These are phyloP conservation scores for Coprinopsis strossmayeri DNA, from an alignment of 768 basidiomycete species.

Conservation along the genomic window DNA sequence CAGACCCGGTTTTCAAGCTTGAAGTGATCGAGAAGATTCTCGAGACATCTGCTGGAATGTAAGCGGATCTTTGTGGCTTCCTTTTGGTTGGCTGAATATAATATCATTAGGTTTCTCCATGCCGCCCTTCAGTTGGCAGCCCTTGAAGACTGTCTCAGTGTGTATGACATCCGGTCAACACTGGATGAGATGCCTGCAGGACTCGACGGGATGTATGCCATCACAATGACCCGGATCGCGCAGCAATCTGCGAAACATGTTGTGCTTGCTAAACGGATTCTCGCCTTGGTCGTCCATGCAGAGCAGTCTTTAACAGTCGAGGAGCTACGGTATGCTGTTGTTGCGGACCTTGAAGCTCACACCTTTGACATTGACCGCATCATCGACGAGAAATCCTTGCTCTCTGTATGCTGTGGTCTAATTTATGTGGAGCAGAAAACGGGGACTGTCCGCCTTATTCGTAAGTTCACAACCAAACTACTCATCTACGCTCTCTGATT, in stretches of 20 bases:
- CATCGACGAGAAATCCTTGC: neutral
- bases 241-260: neutral
- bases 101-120: neutral
- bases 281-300: slow-evolving; percentile 3
- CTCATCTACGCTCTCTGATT: neutral
- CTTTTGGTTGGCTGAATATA: neutral
- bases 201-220: neutral
- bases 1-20: no score
- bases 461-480: slow-evolving; percentile 4
- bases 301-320: neutral
- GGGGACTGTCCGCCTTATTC: slow-evolving; percentile 1
- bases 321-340: neutral
- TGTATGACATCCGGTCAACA: neutral
- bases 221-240: slow-evolving; percentile 2
- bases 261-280: neutral
- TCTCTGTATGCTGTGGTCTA: slow-evolving; percentile 1
- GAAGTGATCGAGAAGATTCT: neutral
- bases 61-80: neutral
- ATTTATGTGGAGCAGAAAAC: neutral
- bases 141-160: neutral
- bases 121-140: slow-evolving; percentile 4
- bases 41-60: slow-evolving; percentile 3
- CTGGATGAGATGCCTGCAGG: neutral
- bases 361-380: neutral
- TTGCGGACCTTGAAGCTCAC: neutral